Percentiles rank a stretch among this genome's conserved stretches.
Conservation (phyloP, 345 rosid genomes). For the Salix brachista region DNA sequence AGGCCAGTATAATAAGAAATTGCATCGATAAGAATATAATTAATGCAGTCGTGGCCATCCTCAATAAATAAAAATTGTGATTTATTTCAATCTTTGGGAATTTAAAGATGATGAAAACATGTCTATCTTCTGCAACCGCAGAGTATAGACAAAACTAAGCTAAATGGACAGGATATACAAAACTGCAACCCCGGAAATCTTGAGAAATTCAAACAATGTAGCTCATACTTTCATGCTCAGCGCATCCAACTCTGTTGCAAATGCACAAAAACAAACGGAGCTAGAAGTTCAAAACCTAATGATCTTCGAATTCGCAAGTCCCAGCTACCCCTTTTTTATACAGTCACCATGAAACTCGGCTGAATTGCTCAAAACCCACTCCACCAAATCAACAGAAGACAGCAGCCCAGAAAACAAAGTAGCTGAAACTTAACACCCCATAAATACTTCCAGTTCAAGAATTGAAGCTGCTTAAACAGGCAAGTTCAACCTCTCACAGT, state of each 20-base stretch:
- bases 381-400: constrained; percentile 7
- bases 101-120: neutral
- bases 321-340: neutral
- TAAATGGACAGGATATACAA: neutral
- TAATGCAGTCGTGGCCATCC: constrained; percentile 33
- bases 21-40: constrained; percentile 41
- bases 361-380: constrained; percentile 5
- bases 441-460: neutral
- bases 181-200: neutral
- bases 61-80: constrained; percentile 12
- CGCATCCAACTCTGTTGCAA: neutral
- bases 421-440: neutral
- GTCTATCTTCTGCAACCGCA: neutral
- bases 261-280: neutral
- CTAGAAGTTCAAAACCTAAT: neutral
- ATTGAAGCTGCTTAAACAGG: neutral
- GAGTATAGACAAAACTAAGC: neutral
- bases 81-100: constrained; percentile 15
- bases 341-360: neutral
- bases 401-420: neutral
- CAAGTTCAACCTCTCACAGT: neutral
- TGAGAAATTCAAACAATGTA: neutral
- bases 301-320: neutral
- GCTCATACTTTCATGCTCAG: neutral
- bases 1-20: constrained; percentile 34